phyloP scores from a whole-genome alignment of 805 yeast genomes.

The Spathaspora gorwiae region DNA sequence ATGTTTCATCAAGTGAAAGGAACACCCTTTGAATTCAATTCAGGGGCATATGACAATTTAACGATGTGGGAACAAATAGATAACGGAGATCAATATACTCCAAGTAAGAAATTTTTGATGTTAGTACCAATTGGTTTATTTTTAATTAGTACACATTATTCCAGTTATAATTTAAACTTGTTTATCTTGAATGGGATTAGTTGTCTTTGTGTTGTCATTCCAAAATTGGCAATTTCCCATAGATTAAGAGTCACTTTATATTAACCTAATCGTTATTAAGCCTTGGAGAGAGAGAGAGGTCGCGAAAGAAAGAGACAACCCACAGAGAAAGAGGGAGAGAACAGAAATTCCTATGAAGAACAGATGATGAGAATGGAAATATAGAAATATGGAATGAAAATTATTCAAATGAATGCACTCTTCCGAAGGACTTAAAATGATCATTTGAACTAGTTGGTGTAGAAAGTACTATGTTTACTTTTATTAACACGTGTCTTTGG shows the following conservation, averaged over 20 bases:
- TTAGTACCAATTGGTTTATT: constrained; percentile 90
- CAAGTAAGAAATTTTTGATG: constrained; percentile 87
- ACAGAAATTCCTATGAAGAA: too few relatives aligned
- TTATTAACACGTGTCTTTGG: too few relatives aligned
- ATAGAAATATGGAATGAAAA: too few relatives aligned
- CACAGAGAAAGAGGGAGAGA: too few relatives aligned
- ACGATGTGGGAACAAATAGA: constrained; percentile 99
- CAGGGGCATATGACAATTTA: constrained; percentile 91
- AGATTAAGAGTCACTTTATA: constrained; percentile 64
- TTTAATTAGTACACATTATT: constrained; percentile 82
- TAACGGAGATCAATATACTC: constrained; percentile 95
- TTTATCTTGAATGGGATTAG: constrained; percentile 77
- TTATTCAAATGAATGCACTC: too few relatives aligned
- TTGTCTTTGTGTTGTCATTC: constrained; percentile 83
- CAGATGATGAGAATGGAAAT: too few relatives aligned
- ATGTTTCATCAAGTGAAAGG: constrained; percentile 98
- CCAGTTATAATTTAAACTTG: constrained; percentile 74
- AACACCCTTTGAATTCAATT: constrained; percentile 93
- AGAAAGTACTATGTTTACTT: too few relatives aligned
- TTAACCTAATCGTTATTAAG: not conserved
- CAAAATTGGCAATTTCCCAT: constrained; percentile 82
- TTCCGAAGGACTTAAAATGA: too few relatives aligned
- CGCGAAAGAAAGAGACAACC: too few relatives aligned
- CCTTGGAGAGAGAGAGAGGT: too few relatives aligned
- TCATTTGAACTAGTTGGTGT: too few relatives aligned